phyloP scores from a whole-genome alignment of 2,329 filamentous ascomycete species.

The Chaetomiaceae sp. region DNA sequence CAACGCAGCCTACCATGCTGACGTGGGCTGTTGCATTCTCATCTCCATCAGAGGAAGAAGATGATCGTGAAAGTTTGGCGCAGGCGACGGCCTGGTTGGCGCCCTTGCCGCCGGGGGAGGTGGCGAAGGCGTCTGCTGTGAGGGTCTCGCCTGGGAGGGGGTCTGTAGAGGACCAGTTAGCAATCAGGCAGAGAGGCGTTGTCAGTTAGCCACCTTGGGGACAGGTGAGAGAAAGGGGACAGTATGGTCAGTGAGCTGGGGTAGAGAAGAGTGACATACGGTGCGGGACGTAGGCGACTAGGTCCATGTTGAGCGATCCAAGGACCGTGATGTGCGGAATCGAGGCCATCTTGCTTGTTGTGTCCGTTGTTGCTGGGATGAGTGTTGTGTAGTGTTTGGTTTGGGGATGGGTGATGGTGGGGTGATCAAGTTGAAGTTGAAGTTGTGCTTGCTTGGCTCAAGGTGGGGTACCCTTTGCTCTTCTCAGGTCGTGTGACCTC shows the following conservation, averaged over 20 bases:
- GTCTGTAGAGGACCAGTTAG: constrained; percentile 34
- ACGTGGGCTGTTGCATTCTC: constrained; percentile 40
- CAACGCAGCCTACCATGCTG: constrained; percentile 71
- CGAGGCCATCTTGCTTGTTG: constrained; percentile 14
- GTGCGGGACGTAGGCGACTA: constrained; percentile 81
- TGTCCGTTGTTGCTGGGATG: not conserved
- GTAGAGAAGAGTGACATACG: constrained; percentile 25
- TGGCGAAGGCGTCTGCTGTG: constrained; percentile 70
- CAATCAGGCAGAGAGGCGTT: too few relatives aligned
- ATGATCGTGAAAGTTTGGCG: constrained; percentile 65
- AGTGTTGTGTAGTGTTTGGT: not conserved
- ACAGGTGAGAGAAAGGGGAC: not conserved
- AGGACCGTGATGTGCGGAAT: constrained; percentile 68
- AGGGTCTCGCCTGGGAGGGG: constrained; percentile 84
- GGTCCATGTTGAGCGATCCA: constrained; percentile 91
- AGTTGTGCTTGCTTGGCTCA: too few relatives aligned
- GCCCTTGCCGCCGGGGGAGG: constrained; percentile 86
- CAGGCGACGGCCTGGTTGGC: constrained; percentile 93
- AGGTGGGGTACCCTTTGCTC: too few relatives aligned
- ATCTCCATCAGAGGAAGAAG: not conserved
- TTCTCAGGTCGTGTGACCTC: too few relatives aligned
- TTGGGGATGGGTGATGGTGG: not conserved
- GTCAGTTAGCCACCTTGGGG: too few relatives aligned
- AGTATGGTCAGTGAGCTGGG: not conserved
- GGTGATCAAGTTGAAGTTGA: too few relatives aligned